Base-by-base conservation (phyloP, 2,329 filamentous ascomycete genomes). In the Epichloe scottii region DNA sequence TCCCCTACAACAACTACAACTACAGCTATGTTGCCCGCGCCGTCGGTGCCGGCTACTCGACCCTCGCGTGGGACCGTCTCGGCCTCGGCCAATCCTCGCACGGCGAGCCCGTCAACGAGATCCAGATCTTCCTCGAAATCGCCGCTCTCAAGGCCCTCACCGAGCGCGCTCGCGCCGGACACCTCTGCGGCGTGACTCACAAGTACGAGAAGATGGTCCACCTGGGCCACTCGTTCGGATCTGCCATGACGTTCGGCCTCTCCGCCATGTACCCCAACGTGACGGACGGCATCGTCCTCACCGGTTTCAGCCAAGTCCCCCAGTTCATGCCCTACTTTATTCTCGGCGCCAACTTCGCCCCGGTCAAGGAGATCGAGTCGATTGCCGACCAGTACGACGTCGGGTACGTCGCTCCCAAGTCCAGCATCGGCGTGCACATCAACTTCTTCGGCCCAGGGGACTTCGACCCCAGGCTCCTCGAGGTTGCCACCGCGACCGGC, bases 161-260 rank as follows among this genome's bases (percentile, higher is more conserved):
- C 0, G 60, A 61, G 11, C 64, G 67, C 55, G 66, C 80, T 2
- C 74, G 75, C 33, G 57, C 62, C 1, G 73, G 75, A 45, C 58
- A 59, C 0, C 65, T 84, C 23, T 60, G 67, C 0, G 64, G 66
- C 19, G 62, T 76, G n/a, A 60, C 60, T 30, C 56, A 62, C 45
- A 55, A 55, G 19, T 71, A 66, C 56, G 52, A 59, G 43, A 72
- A 75, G 58, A 66, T 79, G 23, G 67, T 81, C 8, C 81, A 85
- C 60, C 70, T 82, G 15, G 82, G 81, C 12, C 81, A 85, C 67
- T 81, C 76, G 0, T 85, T 81, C 57, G 82, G 82, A 34, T 80
- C 79, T 0, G 65, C 73, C 5, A 76, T 79, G 57, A 76, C 73
- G 2, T 82, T 79, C 63, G 71, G 66, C 46, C 68, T 85, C 19